Evolutionary conservation across 352 stramenopile genomes (phyloP).

Genomic region (Phytophthora hybrid): DNA sequence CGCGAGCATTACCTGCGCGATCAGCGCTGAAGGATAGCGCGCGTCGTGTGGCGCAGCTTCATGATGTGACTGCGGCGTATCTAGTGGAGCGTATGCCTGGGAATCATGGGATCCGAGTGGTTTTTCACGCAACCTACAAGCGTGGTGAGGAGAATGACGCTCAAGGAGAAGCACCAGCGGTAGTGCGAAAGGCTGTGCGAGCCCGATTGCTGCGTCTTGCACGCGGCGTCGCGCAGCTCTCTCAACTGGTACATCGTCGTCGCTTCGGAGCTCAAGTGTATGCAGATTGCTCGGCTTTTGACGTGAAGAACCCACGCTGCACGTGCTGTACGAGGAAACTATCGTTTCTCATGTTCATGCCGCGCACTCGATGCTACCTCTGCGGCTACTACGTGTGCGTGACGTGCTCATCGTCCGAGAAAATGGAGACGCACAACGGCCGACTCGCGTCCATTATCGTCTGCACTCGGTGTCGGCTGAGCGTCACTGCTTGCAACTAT

Average conservation of each 20-base stretch:
- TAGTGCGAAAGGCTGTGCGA: constrained; percentile 10
- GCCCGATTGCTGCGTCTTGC: constrained; percentile 35
- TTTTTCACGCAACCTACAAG: constrained; percentile 47
- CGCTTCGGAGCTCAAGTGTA: constrained; percentile 42
- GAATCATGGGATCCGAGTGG: constrained; percentile 38
- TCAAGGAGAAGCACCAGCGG: constrained; percentile 3
- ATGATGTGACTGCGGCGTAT: constrained; percentile 39
- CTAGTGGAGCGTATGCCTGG: constrained; percentile 38
- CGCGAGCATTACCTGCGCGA: constrained; percentile 21
- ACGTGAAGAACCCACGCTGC: constrained; percentile 38
- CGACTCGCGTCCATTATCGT: constrained; percentile 31
- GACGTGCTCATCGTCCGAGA: constrained; percentile 22
- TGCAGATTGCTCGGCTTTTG: constrained; percentile 39
- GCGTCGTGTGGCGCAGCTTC: constrained; percentile 49
- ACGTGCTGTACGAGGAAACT: constrained; percentile 44
- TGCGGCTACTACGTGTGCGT: constrained; percentile 41
- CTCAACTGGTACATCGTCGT: constrained; percentile 37
- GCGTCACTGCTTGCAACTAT: constrained; percentile 35
- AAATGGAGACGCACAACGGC: constrained; percentile 41
- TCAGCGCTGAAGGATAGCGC: constrained; percentile 14
- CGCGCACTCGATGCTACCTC: constrained; percentile 36
- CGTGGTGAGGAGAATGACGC: not conserved
- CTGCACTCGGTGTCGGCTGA: constrained; percentile 30
- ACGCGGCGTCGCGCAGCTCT: constrained; percentile 28
- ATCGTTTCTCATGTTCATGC: constrained; percentile 7